Evolutionary conservation across 495 filamentous ascomycete species (phyloP), one percentile per base, ranked within the genome.

Genomic region (Penicillium silybi): DNA sequence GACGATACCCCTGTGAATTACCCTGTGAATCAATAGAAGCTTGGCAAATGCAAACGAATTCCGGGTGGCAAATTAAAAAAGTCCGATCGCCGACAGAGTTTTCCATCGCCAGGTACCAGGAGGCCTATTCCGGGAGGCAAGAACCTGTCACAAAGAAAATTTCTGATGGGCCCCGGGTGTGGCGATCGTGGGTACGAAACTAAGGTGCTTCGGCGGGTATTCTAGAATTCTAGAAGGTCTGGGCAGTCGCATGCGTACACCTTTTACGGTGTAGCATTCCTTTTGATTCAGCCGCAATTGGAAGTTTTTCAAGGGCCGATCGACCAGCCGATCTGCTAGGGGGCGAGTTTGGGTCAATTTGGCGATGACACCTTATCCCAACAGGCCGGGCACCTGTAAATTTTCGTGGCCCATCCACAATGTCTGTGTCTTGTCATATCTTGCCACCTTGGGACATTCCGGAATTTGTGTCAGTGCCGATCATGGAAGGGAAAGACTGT

Each of bases 181-280:
- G 54, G 54, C 54, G 54, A 57, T 52, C 54, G 44, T 52, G 53
- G 48, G 19, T 56, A 55, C 35, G 39, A 40, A 46, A 53, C 46
- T 44, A 44, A 46, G 29, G 44, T 53, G 50, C 50, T 62, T 61
- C 61, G 61, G 52, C 48, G 45, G 52, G 46, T 38, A 43, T 63
- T 65, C 60, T 61, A 58, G 60, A 63, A 63, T 58, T 59, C 62
- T 63, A 57, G 59, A 65, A 63, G 58, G 51, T 29, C 44, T 43
- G 48, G 48, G 53, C 46, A 35, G 7, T 27, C 27, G 29, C 32
- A 15, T 44, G 26, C 44, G 44, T 43, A 17, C 18, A 32, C 29
- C 29, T 11, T 32, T 2, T 13, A 13, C 11, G 11, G 9, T 13
- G 29, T 11, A 32, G 29, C 29, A 32, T 32, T 32, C 11, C 11